Conservation (phyloP, 257 asterid genomes). For the Fraxinus quadrangulata region DNA sequence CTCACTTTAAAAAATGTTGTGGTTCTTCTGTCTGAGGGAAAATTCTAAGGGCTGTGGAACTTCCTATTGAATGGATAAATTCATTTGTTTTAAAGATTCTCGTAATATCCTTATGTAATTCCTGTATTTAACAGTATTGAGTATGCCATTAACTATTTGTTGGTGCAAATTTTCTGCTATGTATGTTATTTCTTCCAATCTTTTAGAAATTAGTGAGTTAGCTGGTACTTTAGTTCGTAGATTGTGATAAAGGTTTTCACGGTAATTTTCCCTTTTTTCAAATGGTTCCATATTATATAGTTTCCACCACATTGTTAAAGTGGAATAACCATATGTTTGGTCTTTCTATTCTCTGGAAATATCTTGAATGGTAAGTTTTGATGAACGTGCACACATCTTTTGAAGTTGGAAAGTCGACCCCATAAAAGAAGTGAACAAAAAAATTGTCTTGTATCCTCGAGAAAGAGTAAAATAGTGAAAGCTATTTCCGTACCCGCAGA, state of each 20-base stretch:
- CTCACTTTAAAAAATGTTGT: no score
- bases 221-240: not conserved
- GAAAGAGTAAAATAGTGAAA: slow-evolving; percentile 46
- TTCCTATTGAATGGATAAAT: not conserved
- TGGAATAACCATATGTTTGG: no score
- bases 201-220: not conserved
- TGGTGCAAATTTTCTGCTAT: not conserved
- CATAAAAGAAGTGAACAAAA: slow-evolving; percentile 39
- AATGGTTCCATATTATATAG: not conserved
- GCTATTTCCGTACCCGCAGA: slow-evolving; percentile 68
- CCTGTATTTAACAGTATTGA: not conserved
- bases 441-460: slow-evolving; percentile 42
- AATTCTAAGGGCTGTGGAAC: not conserved
- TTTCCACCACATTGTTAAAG: not conserved
- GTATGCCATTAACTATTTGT: not conserved
- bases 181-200: not conserved
- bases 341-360: not conserved
- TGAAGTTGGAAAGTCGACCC: slow-evolving; percentile 60
- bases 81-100: not conserved
- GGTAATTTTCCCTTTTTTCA: not conserved
- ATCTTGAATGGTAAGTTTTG: slow-evolving; percentile 1
- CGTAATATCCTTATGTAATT: not conserved
- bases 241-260: not conserved
- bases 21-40: no score
- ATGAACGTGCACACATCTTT: slow-evolving; percentile 46